phyloP scores from a whole-genome alignment of 148 eudicot genomes.

The Nyssa sinensis region DNA sequence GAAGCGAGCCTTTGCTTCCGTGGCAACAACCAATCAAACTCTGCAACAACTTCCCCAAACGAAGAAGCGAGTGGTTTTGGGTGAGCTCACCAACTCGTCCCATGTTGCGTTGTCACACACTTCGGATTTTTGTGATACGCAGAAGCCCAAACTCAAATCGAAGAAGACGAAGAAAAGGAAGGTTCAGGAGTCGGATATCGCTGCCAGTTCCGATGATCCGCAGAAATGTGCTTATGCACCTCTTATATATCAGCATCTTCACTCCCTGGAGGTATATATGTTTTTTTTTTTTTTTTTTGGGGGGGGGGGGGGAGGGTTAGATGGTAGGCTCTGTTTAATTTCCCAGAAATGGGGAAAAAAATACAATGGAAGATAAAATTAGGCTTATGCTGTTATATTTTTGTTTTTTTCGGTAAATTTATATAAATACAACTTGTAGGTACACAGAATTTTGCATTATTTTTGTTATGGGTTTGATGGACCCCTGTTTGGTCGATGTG shows the following conservation, averaged over 20 bases:
- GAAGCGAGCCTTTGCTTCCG: conserved; percentile 29
- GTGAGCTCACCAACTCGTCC: conserved; percentile 35
- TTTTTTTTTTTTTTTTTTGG: neutral
- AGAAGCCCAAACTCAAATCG: conserved; percentile 5
- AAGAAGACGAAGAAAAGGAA: conserved; percentile 6
- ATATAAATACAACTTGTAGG: conserved; percentile 26
- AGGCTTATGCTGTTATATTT: neutral
- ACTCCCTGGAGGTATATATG: conserved; percentile 38
- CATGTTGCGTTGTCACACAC: conserved; percentile 7
- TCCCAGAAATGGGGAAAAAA: too few species aligned
- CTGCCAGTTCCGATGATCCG: neutral
- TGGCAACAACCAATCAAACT: conserved; percentile 2
- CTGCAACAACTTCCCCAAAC: conserved; percentile 4
- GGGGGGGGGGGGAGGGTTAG: too few species aligned
- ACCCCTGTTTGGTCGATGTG: neutral
- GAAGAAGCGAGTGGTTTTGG: conserved; percentile 39
- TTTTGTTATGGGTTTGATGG: neutral
- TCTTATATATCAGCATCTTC: conserved; percentile 40
- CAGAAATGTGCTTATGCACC: conserved; percentile 22
- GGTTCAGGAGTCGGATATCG: conserved; percentile 9
- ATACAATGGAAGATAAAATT: too few species aligned
- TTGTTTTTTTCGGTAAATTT: neutral
- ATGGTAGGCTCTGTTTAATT: neutral
- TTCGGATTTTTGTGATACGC: conserved; percentile 12
- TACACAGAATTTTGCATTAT: neutral